These are phyloP conservation scores for Fraxinus platypoda DNA, from an alignment of 305 asterid species.

Conservation along the genomic window DNA sequence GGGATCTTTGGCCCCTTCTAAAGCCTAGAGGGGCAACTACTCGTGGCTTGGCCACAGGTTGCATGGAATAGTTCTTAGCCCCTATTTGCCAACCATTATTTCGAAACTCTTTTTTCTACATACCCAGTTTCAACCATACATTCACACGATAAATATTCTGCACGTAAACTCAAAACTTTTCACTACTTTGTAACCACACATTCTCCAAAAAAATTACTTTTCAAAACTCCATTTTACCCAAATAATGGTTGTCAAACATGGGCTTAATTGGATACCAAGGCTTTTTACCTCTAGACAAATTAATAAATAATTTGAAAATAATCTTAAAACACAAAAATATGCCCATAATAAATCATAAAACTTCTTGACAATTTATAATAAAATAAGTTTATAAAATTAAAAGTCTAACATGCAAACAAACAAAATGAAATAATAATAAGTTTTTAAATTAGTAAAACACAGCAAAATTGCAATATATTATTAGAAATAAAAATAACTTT, in stretches of 20 bases:
- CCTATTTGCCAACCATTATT: too few relatives aligned
- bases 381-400: too few relatives aligned
- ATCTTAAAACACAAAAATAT: not conserved
- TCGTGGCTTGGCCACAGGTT: not conserved
- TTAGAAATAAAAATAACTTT: not conserved
- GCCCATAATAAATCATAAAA: not conserved
- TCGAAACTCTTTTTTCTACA: too few relatives aligned
- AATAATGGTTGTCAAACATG: too few relatives aligned
- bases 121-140: too few relatives aligned
- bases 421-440: not conserved
- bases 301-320: not conserved
- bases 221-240: too few relatives aligned
- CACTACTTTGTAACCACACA: too few relatives aligned
- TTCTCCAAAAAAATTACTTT: too few relatives aligned
- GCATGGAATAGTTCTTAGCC: not conserved
- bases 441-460: not conserved
- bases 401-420: not conserved
- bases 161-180: too few relatives aligned
- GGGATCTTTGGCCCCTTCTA: not conserved
- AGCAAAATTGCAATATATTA: not conserved
- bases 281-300: not conserved
- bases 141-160: too few relatives aligned
- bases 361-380: not conserved
- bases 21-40: not conserved
- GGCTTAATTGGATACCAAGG: not conserved